Conservation (phyloP, 176 grass and related monocot species). For the Areca catechu region DNA sequence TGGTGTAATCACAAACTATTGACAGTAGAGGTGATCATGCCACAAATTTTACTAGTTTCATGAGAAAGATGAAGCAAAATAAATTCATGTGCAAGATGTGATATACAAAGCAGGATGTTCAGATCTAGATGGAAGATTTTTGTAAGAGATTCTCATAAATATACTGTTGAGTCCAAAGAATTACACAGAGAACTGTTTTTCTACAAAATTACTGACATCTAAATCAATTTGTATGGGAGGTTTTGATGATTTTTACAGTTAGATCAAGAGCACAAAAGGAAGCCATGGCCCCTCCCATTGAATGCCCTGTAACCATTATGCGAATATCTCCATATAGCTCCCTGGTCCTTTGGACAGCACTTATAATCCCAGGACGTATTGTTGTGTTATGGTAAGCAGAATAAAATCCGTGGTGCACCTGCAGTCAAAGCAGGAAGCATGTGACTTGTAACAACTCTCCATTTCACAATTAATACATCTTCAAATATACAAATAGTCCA, state of each 20-base stretch:
- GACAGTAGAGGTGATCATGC: too few relatives aligned
- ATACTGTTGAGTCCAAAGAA: too few relatives aligned
- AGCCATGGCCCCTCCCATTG: slow-evolving; percentile 20
- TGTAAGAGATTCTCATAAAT: too few relatives aligned
- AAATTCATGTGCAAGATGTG: too few relatives aligned
- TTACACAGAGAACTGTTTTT: too few relatives aligned
- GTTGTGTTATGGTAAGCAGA: slow-evolving; percentile 22
- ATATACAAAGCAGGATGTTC: too few relatives aligned
- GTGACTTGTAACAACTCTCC: not conserved
- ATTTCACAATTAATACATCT: not conserved
- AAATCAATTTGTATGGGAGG: not conserved
- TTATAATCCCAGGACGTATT: slow-evolving; percentile 6
- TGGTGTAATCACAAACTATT: too few relatives aligned
- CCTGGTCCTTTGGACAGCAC: not conserved
- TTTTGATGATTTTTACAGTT: slow-evolving; percentile 1
- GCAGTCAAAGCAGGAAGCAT: not conserved
- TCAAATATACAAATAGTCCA: not conserved
- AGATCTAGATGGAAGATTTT: too few relatives aligned
- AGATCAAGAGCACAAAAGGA: slow-evolving; percentile 23
- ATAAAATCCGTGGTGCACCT: slow-evolving; percentile 21
- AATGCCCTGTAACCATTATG: slow-evolving; percentile 14
- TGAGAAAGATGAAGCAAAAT: too few relatives aligned
- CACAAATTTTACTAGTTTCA: too few relatives aligned
- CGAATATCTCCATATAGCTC: slow-evolving; percentile 10
- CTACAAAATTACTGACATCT: too few relatives aligned